Evolutionary conservation across 805 yeast species (phyloP).

Genomic region (Ogataea parapolymorpha): DNA sequence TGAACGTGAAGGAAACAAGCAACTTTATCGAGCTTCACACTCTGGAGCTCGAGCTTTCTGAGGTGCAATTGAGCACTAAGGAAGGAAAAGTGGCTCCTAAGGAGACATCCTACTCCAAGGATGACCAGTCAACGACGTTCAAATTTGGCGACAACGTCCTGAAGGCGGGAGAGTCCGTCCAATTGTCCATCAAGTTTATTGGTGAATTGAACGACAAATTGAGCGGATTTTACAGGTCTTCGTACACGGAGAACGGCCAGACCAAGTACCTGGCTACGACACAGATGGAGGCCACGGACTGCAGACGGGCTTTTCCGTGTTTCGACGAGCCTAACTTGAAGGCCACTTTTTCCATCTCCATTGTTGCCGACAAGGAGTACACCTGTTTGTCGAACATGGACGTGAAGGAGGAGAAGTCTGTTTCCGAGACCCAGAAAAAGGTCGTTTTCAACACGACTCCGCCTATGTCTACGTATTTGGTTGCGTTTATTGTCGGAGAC

Average conservation of each 20-base stretch:
- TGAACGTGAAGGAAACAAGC: slow-evolving; percentile 45
- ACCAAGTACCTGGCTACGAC: slow-evolving; percentile 50
- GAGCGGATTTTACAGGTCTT: slow-evolving; percentile 56
- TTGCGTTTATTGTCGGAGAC: slow-evolving; percentile 60
- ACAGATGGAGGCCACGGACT: slow-evolving; percentile 61
- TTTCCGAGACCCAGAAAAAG: slow-evolving; percentile 18
- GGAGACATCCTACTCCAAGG: slow-evolving; percentile 36
- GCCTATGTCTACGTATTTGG: slow-evolving; percentile 51
- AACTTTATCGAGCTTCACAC: slow-evolving; percentile 46
- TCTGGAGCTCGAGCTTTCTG: slow-evolving; percentile 27
- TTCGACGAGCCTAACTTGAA: slow-evolving; percentile 55
- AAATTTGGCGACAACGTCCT: slow-evolving; percentile 44
- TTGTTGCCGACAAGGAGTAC: slow-evolving; percentile 36
- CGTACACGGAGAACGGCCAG: slow-evolving; percentile 42
- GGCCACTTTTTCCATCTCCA: slow-evolving; percentile 51
- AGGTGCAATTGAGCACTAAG: slow-evolving; percentile 16
- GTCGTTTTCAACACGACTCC: slow-evolving; percentile 49
- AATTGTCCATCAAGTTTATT: slow-evolving; percentile 36
- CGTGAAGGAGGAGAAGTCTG: slow-evolving; percentile 24
- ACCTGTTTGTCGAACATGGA: slow-evolving; percentile 51
- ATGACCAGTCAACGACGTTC: slow-evolving; percentile 64
- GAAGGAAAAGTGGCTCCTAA: slow-evolving; percentile 22
- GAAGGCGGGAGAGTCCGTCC: slow-evolving; percentile 30
- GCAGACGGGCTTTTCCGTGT: slow-evolving; percentile 58
- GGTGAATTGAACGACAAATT: slow-evolving; percentile 51